Base-by-base conservation (phyloP, 2,329 filamentous ascomycete genomes). In the Ophiostoma montium region DNA sequence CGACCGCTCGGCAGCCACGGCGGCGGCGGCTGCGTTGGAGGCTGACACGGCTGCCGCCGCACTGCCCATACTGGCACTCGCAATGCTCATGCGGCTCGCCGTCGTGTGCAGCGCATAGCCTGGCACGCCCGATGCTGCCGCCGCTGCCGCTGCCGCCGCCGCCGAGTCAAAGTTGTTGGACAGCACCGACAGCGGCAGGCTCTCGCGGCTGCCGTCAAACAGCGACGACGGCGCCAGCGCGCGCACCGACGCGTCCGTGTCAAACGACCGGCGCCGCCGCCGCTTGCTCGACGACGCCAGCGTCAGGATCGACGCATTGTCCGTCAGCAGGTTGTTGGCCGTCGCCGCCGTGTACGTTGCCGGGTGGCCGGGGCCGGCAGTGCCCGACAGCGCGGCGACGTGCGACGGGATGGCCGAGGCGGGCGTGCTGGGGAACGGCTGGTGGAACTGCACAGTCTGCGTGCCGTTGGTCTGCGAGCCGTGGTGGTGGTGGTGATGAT, bases 271-370 rank as follows among this genome's bases (percentile, higher is more conserved):
- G 45, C 86, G 76, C 33, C 86, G 80, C 27, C 81, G 76, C 35
- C 82, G 78, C 66, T 90, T 87, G 55, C 82, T 86, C 0, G 84
- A 89, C 4, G 85, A 90, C 2, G 86, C 86, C 13, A 94, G 71
- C 0, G 86, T 94, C 52, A 94, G 67, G 56, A 94, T 89, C 23
- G 85, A 90, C 19, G 86, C 86, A 61, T 94, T 86, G 62, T 94
- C 86, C 1, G 84, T 87, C 32, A 90, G 69, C 6, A 90, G 72
- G 58, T 86, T 86, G 64, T 89, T 88, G 47, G 86, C 85, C 0
- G 84, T 90, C 2, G 84, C 84, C n/a, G 75, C 77, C 46, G 72
- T 76, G 63, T 90, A 90, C 0, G 84, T 89, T 5, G 79, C 76
- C 2, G 83, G 83, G 57, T 80, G 74, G 47, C 67, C 59, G 59